phyloP scores from a whole-genome alignment of 2,329 filamentous ascomycete genomes.

The Ceratocystis diversiconidia region DNA sequence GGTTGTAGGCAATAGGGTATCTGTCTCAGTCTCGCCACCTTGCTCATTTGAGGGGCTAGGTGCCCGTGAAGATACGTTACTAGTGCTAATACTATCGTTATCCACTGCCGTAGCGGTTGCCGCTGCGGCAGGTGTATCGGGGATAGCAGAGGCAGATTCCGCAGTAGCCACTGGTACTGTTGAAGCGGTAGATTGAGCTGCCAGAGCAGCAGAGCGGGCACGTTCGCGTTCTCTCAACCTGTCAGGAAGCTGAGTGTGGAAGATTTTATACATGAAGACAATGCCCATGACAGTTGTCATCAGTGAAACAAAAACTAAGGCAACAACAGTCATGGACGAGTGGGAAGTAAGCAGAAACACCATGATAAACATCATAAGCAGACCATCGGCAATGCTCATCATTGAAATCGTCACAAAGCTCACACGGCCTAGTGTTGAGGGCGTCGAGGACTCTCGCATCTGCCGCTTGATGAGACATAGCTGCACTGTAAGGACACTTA shows the following conservation, averaged over 20 bases:
- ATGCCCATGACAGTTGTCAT: slow-evolving; percentile 44
- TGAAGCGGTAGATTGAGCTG: not conserved
- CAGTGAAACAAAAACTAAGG: slow-evolving; percentile 37
- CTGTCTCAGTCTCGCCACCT: slow-evolving; percentile 8
- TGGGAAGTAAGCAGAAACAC: slow-evolving; percentile 17
- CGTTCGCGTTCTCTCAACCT: slow-evolving; percentile 36
- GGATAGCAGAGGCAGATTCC: slow-evolving; percentile 18
- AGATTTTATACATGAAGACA: slow-evolving; percentile 45
- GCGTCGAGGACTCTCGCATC: slow-evolving; percentile 52
- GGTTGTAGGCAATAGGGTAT: slow-evolving; percentile 9
- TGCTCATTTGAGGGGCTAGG: slow-evolving; percentile 14
- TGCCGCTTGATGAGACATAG: slow-evolving; percentile 48
- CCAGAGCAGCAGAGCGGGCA: slow-evolving; percentile 13
- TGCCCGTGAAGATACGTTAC: slow-evolving; percentile 19
- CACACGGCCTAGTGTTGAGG: slow-evolving; percentile 51
- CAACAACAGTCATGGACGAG: slow-evolving; percentile 39
- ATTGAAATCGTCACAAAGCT: slow-evolving; percentile 50
- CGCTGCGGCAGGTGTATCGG: not conserved
- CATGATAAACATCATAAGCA: slow-evolving; percentile 27
- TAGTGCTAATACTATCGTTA: not conserved
- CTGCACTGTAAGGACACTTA: slow-evolving; percentile 44
- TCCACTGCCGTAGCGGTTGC: not conserved
- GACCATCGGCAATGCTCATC: slow-evolving; percentile 36
- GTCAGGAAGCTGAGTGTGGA: slow-evolving; percentile 42
- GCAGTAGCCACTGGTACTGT: slow-evolving; percentile 25